Evolutionary conservation across 176 grass and related monocot genomes (phyloP).

Genomic region (Aegilops longissima): DNA sequence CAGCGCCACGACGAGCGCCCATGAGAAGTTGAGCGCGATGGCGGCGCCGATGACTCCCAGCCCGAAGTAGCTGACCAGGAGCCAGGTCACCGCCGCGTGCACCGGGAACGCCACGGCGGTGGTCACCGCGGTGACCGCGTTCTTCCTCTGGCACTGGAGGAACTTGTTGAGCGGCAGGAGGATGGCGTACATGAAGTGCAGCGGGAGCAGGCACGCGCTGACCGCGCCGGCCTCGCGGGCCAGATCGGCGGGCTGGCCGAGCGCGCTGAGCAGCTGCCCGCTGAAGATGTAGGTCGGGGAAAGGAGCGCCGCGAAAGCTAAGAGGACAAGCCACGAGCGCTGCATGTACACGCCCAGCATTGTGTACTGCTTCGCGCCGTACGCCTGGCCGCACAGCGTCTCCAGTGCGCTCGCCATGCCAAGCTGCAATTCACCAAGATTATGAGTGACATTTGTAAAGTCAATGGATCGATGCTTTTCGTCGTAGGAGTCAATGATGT

Average conservation of each 20-base stretch:
- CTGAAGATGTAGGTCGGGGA: not conserved
- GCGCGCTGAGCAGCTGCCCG: not conserved
- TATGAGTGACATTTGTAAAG: too few relatives aligned
- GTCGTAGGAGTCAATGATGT: too few relatives aligned
- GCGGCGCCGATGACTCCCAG: conserved; percentile 27
- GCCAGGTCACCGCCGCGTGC: conserved; percentile 32
- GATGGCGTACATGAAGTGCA: conserved; percentile 25
- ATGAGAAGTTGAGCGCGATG: conserved; percentile 32
- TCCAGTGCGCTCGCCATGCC: conserved; percentile 83
- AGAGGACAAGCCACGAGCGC: conserved; percentile 45
- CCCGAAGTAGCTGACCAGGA: conserved; percentile 8
- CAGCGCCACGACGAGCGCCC: not conserved
- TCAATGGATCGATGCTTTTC: too few relatives aligned
- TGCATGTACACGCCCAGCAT: conserved; percentile 51
- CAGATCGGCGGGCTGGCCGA: conserved; percentile 19
- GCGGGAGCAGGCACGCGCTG: conserved; percentile 23
- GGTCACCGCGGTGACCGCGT: not conserved
- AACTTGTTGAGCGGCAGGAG: conserved; percentile 34
- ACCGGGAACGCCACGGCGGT: conserved; percentile 4
- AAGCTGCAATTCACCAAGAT: conserved; percentile 33
- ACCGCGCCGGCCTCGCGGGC: not conserved
- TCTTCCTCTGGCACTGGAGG: conserved; percentile 47
- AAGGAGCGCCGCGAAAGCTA: not conserved
- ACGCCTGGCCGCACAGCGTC: conserved; percentile 64
- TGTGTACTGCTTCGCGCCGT: conserved; percentile 36